These are phyloP conservation scores for Beauveria rudraprayagi DNA, from an alignment of 2,329 filamentous ascomycete genomes.

Conservation along the genomic window DNA sequence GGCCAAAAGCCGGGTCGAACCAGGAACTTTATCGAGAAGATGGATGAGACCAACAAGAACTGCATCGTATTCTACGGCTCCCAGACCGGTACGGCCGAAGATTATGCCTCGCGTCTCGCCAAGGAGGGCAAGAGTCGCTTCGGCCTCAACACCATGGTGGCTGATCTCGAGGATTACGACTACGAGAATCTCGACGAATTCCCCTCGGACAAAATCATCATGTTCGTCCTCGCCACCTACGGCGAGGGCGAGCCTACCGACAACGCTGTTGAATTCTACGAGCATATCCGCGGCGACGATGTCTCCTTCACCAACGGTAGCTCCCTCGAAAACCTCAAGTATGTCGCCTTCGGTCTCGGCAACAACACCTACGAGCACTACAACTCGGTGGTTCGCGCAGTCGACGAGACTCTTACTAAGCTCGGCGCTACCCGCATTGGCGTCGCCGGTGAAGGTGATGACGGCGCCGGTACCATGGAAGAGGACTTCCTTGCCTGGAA, in stretches of 20 bases:
- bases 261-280: conserved; percentile 98
- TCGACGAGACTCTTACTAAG: conserved; percentile 72
- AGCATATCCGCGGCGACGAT: conserved; percentile 82
- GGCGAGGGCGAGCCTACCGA: conserved; percentile 98
- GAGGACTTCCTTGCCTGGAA: conserved; percentile 99
- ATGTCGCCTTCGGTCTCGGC: conserved; percentile 89
- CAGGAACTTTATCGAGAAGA: conserved; percentile 87
- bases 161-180: conserved; percentile 96
- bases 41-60: conserved; percentile 94
- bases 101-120: conserved; percentile 90
- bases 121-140: conserved; percentile 97
- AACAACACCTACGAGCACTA: conserved; percentile 99
- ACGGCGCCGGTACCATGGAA: conserved; percentile 98
- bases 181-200: conserved; percentile 87
- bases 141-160: conserved; percentile 95
- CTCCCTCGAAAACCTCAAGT: conserved; percentile 76
- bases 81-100: conserved; percentile 95
- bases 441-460: conserved; percentile 86
- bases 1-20: conserved; percentile 75
- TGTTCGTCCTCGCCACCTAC: conserved; percentile 96
- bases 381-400: conserved; percentile 94
- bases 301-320: conserved; percentile 68
- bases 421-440: conserved; percentile 81
- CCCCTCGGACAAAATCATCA: conserved; percentile 80
- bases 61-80: conserved; percentile 98